Evolutionary conservation across 2,329 filamentous ascomycete species (phyloP), one percentile per base, ranked within the genome.

Genomic region (Clonostachys sp.): DNA sequence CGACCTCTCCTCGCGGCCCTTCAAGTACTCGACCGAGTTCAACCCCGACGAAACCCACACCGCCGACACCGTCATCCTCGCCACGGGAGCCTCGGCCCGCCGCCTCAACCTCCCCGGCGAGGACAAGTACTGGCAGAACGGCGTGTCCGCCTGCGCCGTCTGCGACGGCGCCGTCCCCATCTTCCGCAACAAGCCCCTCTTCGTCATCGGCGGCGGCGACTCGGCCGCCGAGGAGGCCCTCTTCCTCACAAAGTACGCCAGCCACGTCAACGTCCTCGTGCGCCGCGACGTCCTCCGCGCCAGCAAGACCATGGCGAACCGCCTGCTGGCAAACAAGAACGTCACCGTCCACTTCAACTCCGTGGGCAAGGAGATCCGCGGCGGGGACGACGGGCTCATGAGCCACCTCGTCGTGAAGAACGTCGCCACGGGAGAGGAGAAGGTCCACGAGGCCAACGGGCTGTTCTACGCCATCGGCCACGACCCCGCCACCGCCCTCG

Each of bases 381-480:
- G 94, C 55, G 88, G 92, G 62, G 81, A 85, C 41, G 86, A 87
- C 64, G 87, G 90, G 20, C 74, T 96, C 57, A 96, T 97, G 91
- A 90, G 83, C 64, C 85, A 91, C 62, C 73, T 99, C 56, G 82
- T 87, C 46, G 78, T 99, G 65, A 89, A 88, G 78, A 82, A 97
- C 71, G 83, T 83, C 50, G 72, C 77, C 59, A 88, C 84, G 18
- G 90, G 89, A 51, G 72, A 84, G 64, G 81, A 87, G 66, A 87
- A 95, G 76, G 86, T 86, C n/a, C 74, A 96, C 44, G 84, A 90
- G 57, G 92, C 92, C 45, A 95, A 87, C 68, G 94, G 94, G 30
- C 78, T 99, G 20, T 99, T 99, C 73, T 99, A 99, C 69, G 94
- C 95, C 61, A 87, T 99, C 46, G 94, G 94, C 20, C 94, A 99